Conservation (phyloP, 352 stramenopile genomes). For the Phytopythium vexans region DNA sequence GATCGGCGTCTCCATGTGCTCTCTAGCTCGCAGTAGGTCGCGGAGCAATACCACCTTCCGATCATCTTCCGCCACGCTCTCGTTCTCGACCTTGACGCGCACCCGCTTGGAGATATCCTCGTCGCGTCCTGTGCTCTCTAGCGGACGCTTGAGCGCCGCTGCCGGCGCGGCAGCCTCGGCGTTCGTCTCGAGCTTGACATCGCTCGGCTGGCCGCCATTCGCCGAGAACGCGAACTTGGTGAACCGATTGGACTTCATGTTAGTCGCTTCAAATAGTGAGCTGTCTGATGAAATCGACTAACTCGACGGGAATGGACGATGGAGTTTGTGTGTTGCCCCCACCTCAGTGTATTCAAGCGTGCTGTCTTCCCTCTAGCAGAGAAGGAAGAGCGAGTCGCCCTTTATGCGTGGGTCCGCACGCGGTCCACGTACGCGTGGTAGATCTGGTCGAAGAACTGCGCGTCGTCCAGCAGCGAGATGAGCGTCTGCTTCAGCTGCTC, state of each 20-base stretch:
- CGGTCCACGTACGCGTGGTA: constrained; percentile 82
- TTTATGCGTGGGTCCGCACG: constrained; percentile 46
- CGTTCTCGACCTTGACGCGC: constrained; percentile 2
- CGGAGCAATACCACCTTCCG: constrained; percentile 33
- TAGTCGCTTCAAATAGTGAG: too few species aligned
- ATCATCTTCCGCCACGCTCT: constrained; percentile 5
- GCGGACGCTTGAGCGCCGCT: constrained; percentile 13
- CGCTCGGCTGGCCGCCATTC: neutral
- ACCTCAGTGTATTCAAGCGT: too few species aligned
- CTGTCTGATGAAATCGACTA: too few species aligned
- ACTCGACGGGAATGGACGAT: too few species aligned
- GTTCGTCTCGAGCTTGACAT: constrained; percentile 7
- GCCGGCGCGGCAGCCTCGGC: neutral
- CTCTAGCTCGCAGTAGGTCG: constrained; percentile 28
- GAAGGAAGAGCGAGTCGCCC: neutral
- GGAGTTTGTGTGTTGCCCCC: too few species aligned
- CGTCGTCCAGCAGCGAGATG: constrained; percentile 73
- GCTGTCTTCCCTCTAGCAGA: too few species aligned
- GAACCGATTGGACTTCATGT: constrained; percentile 46
- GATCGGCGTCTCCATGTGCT: constrained; percentile 43
- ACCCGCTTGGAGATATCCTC: constrained; percentile 4
- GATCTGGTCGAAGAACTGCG: constrained; percentile 86
- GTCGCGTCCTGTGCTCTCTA: too few species aligned
- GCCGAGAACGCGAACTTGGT: constrained; percentile 52
- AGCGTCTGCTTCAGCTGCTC: constrained; percentile 86